These are phyloP conservation scores for Arxiozyma bovina DNA, from an alignment of 1,139 yeast genomes.

Conservation along the genomic window DNA sequence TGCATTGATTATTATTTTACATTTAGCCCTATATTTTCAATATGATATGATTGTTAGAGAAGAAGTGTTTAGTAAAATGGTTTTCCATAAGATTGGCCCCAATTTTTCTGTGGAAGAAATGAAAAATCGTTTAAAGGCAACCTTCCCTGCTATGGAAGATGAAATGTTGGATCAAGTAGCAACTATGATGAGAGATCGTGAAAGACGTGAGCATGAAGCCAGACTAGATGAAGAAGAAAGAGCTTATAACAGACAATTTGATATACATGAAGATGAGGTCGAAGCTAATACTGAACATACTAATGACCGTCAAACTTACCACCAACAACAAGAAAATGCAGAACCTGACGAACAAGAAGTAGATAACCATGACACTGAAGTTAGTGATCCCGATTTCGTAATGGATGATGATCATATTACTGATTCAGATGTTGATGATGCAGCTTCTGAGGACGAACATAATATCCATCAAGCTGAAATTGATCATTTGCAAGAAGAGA, in stretches of 20 bases:
- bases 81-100: conserved; percentile 49
- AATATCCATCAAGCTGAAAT: conserved; percentile 2
- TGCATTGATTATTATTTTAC: conserved; percentile 34
- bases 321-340: neutral
- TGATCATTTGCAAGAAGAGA: conserved; percentile 1
- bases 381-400: conserved; percentile 13
- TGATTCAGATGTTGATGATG: conserved; percentile 3
- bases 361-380: conserved; percentile 11
- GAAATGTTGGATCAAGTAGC: conserved; percentile 24
- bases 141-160: conserved; percentile 28
- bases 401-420: conserved; percentile 7
- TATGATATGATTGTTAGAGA: conserved; percentile 70
- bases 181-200: conserved; percentile 23
- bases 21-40: conserved; percentile 45
- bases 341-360: conserved; percentile 10
- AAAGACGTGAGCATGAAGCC: conserved; percentile 13
- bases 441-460: conserved; percentile 2
- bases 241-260: conserved; percentile 3
- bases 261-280: conserved; percentile 10
- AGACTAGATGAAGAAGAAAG: conserved; percentile 14
- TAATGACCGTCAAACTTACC: neutral
- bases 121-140: conserved; percentile 20
- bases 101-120: conserved; percentile 37
- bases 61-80: conserved; percentile 51
- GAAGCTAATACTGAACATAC: neutral